These are phyloP conservation scores for Endothia cerciana DNA, from an alignment of 2,329 filamentous ascomycete genomes.

Conservation along the genomic window DNA sequence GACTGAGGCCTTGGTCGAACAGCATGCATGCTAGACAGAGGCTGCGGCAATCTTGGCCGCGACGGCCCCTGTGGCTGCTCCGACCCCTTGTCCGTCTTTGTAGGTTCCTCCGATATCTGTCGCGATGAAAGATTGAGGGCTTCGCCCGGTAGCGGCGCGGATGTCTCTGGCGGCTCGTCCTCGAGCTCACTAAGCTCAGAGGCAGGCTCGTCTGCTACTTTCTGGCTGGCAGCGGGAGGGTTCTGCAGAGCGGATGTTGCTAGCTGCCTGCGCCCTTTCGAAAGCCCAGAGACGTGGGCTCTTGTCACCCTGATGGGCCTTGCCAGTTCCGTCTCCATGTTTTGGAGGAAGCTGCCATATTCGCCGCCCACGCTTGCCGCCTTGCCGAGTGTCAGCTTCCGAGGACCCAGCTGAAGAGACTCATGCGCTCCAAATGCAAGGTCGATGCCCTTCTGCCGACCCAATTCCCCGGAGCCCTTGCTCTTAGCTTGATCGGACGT, in stretches of 20 bases:
- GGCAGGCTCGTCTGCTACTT: conserved; percentile 39
- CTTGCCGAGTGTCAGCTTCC: conserved; percentile 33
- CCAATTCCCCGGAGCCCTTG: conserved; percentile 32
- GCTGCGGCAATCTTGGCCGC: conserved; percentile 16
- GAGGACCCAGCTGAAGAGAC: conserved; percentile 46
- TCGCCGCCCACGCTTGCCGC: conserved; percentile 41
- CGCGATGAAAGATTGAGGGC: neutral
- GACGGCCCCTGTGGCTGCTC: neutral
- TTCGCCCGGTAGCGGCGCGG: conserved; percentile 14
- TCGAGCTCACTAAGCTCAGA: conserved; percentile 60
- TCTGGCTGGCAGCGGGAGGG: conserved; percentile 18
- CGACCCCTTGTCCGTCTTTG: neutral
- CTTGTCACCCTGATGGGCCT: conserved; percentile 33
- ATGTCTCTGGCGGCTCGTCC: conserved; percentile 43
- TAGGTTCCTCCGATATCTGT: neutral
- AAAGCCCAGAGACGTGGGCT: conserved; percentile 33
- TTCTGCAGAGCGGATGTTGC: conserved; percentile 10
- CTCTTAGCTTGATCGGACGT: conserved; percentile 32
- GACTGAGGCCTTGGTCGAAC: conserved; percentile 22
- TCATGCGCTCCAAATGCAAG: conserved; percentile 60
- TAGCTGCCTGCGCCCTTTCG: conserved; percentile 10
- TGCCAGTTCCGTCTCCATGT: conserved; percentile 47
- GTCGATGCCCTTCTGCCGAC: conserved; percentile 49
- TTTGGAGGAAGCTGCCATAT: conserved; percentile 48
- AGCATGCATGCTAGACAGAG: conserved; percentile 16